These are phyloP conservation scores for Podaxis carcinomalis DNA, from an alignment of 768 basidiomycete genomes.

Conservation along the genomic window DNA sequence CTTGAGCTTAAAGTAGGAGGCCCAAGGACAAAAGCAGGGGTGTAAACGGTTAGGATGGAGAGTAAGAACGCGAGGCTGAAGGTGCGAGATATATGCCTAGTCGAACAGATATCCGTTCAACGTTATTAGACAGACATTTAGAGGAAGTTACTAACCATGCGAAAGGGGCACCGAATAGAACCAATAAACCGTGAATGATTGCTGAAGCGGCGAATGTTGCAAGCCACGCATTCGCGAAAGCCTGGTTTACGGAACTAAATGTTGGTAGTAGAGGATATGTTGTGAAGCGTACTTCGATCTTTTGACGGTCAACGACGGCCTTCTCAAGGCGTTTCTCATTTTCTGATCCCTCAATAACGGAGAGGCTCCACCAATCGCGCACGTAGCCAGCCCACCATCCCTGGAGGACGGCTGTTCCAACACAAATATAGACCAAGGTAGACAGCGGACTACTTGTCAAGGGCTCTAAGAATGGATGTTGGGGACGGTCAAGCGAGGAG, in stretches of 20 bases:
- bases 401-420: conserved; percentile 52
- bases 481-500: conserved; percentile 57
- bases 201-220: conserved; percentile 49
- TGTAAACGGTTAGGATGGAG: conserved; percentile 58
- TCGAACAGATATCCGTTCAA: not conserved
- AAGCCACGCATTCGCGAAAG: conserved; percentile 42
- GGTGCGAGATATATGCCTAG: conserved; percentile 42
- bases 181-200: conserved; percentile 40
- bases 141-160: conserved; percentile 38
- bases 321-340: conserved; percentile 41
- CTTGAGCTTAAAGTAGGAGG: conserved; percentile 43
- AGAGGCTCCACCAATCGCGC: conserved; percentile 51
- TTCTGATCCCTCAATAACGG: conserved; percentile 33
- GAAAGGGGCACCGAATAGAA: conserved; percentile 77
- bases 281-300: conserved; percentile 31
- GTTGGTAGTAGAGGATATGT: not conserved
- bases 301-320: conserved; percentile 31
- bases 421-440: conserved; percentile 54
- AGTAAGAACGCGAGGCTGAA: conserved; percentile 66
- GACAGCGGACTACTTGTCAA: conserved; percentile 56
- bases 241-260: conserved; percentile 30
- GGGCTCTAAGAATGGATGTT: conserved; percentile 63
- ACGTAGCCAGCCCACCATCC: conserved; percentile 74
- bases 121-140: not conserved
- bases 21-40: conserved; percentile 69